Percentiles rank a stretch among this genome's conserved stretches.
Evolutionary conservation across 768 basidiomycete species (phyloP).

Genomic region (Antrodiella citrinella): DNA sequence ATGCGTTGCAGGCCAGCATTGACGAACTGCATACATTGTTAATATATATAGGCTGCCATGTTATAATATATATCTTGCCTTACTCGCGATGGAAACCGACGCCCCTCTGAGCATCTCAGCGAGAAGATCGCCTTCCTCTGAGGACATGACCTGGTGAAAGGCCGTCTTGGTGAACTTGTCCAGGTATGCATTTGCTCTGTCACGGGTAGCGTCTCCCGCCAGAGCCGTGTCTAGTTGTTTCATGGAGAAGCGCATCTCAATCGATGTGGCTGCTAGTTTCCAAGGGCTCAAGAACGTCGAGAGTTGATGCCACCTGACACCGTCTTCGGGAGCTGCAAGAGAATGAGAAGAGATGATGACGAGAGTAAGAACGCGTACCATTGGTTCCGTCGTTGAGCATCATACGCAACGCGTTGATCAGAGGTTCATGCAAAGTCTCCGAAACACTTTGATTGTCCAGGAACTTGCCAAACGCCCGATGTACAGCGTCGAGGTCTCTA

Average conservation of each 20-base stretch:
- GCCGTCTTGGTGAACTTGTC: conserved; percentile 60
- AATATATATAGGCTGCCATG: not conserved
- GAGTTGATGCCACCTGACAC: conserved; percentile 41
- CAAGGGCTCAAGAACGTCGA: conserved; percentile 71
- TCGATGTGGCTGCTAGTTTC: conserved; percentile 75
- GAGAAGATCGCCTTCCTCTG: conserved; percentile 76
- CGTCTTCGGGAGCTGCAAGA: not conserved
- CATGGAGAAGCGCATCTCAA: conserved; percentile 69
- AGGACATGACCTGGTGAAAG: conserved; percentile 65
- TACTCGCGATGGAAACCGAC: conserved; percentile 55
- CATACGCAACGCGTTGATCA: conserved; percentile 58
- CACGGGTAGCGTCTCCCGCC: conserved; percentile 42
- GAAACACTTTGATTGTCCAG: conserved; percentile 29
- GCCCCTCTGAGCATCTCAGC: conserved; percentile 76
- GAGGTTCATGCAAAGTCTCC: conserved; percentile 41
- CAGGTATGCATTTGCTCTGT: conserved; percentile 50
- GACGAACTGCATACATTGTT: conserved; percentile 66
- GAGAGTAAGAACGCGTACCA: conserved; percentile 29
- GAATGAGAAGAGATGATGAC: not conserved
- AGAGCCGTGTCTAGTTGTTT: conserved; percentile 67
- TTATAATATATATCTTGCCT: no score
- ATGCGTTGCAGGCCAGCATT: conserved; percentile 67
- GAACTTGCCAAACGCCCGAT: conserved; percentile 57
- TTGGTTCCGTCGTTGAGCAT: conserved; percentile 58
- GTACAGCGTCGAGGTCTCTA: conserved; percentile 63